Evolutionary conservation across 805 yeast genomes (phyloP).

Genomic region (Priceomyces haplophilus): DNA sequence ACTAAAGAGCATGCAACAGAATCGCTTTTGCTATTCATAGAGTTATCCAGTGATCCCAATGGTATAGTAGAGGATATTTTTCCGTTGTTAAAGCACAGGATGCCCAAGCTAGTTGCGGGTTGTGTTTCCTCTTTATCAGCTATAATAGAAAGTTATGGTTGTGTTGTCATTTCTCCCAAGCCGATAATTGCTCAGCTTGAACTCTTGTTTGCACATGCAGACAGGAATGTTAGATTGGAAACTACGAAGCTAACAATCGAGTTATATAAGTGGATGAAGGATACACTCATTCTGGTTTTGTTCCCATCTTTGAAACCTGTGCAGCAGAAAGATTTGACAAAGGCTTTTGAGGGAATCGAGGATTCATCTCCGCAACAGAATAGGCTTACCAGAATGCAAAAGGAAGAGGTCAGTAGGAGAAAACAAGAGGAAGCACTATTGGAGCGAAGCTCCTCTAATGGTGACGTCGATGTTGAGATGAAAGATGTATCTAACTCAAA

Average conservation of each 20-base stretch:
- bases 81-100: conserved; percentile 57
- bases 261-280: conserved; percentile 73
- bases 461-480: conserved; percentile 28
- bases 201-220: conserved; percentile 79
- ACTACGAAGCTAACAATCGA: conserved; percentile 67
- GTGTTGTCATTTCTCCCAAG: conserved; percentile 56
- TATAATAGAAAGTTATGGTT: conserved; percentile 61
- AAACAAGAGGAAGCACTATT: conserved; percentile 12
- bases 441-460: conserved; percentile 10
- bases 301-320: conserved; percentile 81
- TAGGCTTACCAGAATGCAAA: conserved; percentile 54
- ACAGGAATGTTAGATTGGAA: conserved; percentile 78
- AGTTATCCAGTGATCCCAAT: conserved; percentile 57
- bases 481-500: conserved; percentile 16
- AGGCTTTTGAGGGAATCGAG: conserved; percentile 57
- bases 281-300: conserved; percentile 52
- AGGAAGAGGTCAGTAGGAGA: conserved; percentile 33
- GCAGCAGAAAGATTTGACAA: conserved; percentile 79
- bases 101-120: conserved; percentile 79
- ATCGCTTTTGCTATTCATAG: conserved; percentile 59
- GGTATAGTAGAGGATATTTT: conserved; percentile 63
- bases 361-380: conserved; percentile 46
- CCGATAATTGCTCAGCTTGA: conserved; percentile 56
- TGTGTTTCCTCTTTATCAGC: conserved; percentile 54
- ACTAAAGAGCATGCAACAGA: conserved; percentile 67